Evolutionary conservation across 176 grass and related monocot species (phyloP), one percentile per base, ranked within the genome.

Genomic region (Areca catechu): DNA sequence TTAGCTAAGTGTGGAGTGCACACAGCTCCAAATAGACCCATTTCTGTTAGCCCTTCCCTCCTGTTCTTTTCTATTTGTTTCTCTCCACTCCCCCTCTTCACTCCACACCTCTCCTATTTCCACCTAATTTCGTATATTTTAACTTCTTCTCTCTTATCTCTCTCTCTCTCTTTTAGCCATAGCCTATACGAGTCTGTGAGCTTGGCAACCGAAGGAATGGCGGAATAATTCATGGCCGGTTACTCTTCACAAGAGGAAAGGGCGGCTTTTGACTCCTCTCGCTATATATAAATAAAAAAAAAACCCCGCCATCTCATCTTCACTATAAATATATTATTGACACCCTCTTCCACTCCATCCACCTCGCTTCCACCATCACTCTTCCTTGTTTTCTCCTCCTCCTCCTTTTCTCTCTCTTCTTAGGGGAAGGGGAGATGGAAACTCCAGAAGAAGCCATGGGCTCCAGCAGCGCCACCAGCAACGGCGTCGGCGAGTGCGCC

Each of bases 21-120:
- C 22, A 28, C 48, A 66, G 9, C 34, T 37, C 34, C 23, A 54
- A 54, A 2, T 16, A 20, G 18, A 16, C 19, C 25, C 10, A 49
- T 48, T 47, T 48, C 30, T 15, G n/a, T 16, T 43, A 12, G 34
- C 34, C 21, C 43, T 21, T 60, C 22, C 56, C 17, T 10, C 7
- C 23, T 30, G 54, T 60, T 37, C 43, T 50, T 61, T 52, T 50
- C 57, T 60, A 60, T 60, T 48, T 49, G 57, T 49, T 22, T 49
- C 10, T 69, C 30, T 18, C 15, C 28, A 18, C 7, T 10, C 20
- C 37, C 60, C 12, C 37, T 62, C 67, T 60, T 70, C 67, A 70
- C 67, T 70, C 67, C 67, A 70, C 67, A 58, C 67, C 67, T 60
- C 67, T 70, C 37, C 56, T 70, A 24, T 70, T 9, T 57, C 67